A percentile compares a stretch with the other conserved stretches of the same genome.
Conservation (phyloP, 768 basidiomycete species). For the Rhodosporidiobolus odoratus region DNA sequence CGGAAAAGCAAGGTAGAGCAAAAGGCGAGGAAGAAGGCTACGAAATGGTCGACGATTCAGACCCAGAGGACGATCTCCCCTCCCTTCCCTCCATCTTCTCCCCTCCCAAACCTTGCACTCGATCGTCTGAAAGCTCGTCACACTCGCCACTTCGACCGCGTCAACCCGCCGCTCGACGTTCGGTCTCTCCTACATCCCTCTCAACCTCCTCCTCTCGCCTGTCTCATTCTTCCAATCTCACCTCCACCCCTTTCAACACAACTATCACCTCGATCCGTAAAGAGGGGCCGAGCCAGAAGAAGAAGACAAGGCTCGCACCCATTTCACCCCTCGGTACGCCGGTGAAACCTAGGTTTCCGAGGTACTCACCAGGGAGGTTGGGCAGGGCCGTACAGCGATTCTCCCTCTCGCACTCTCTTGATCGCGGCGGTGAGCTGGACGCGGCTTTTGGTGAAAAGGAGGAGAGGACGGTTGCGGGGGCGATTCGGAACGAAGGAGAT, state of each 20-base stretch:
- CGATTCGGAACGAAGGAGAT: no score
- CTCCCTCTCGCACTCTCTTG: not conserved
- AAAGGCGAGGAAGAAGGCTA: not conserved
- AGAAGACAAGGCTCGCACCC: no score
- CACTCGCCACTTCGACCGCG: not conserved
- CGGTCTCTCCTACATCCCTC: not conserved
- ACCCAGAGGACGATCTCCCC: conserved; percentile 14
- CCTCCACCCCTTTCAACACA: not conserved
- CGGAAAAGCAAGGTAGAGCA: no score
- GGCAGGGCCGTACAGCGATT: not conserved
- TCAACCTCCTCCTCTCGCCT: not conserved
- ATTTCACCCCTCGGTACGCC: conserved; percentile 8
- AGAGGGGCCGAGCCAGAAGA: no score
- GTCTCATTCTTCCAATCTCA: not conserved
- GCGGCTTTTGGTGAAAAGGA: not conserved
- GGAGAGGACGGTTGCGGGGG: not conserved
- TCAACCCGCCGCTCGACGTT: not conserved
- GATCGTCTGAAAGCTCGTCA: not conserved
- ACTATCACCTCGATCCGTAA: not conserved
- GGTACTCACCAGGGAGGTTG: conserved; percentile 18
- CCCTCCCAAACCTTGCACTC: not conserved
- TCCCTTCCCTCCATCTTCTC: not conserved
- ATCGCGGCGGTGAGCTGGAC: no score
- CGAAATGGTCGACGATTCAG: conserved; percentile 9
- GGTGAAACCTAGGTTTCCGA: not conserved